Conservation (phyloP, 2,329 filamentous ascomycete species). For the Chaetomiaceae sp. region DNA sequence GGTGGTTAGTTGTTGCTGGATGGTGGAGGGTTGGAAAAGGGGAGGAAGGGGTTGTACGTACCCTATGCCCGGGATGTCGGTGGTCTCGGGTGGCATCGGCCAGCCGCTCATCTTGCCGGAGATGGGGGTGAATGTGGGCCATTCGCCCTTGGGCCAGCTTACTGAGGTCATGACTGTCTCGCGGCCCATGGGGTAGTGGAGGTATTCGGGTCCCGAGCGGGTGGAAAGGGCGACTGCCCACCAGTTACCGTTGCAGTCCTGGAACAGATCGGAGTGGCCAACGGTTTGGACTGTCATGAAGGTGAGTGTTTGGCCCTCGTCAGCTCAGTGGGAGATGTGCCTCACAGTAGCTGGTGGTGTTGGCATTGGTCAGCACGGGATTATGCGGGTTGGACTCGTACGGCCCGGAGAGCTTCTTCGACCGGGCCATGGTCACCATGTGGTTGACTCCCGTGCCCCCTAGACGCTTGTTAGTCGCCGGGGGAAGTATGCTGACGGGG, state of each 20-base stretch:
- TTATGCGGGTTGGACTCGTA: slow-evolving; percentile 40
- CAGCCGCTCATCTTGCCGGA: slow-evolving; percentile 29
- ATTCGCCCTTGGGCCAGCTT: slow-evolving; percentile 33
- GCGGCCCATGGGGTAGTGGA: slow-evolving; percentile 40
- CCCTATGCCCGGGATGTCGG: slow-evolving; percentile 22
- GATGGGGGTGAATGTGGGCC: slow-evolving; percentile 34
- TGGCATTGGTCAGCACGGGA: slow-evolving; percentile 43
- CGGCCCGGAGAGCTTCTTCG: slow-evolving; percentile 38
- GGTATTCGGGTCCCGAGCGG: slow-evolving; percentile 35
- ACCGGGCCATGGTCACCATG: slow-evolving; percentile 45
- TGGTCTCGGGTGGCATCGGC: slow-evolving; percentile 19
- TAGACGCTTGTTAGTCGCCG: slow-evolving; percentile 12
- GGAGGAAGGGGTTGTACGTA: slow-evolving; percentile 11
- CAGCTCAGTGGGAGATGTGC: not conserved
- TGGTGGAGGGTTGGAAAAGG: not conserved
- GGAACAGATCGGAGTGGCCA: slow-evolving; percentile 53
- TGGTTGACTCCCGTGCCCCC: slow-evolving; percentile 46
- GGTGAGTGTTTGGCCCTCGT: not conserved
- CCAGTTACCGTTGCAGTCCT: slow-evolving; percentile 40
- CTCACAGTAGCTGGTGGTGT: slow-evolving; percentile 39
- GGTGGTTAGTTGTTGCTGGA: not conserved
- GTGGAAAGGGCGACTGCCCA: slow-evolving; percentile 40
- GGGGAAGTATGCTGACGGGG: not conserved
- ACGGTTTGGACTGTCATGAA: slow-evolving; percentile 44
- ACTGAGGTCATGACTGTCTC: slow-evolving; percentile 40